phyloP scores from a whole-genome alignment of 1,284 basidiomycete genomes.

The Caloboletus firmus region DNA sequence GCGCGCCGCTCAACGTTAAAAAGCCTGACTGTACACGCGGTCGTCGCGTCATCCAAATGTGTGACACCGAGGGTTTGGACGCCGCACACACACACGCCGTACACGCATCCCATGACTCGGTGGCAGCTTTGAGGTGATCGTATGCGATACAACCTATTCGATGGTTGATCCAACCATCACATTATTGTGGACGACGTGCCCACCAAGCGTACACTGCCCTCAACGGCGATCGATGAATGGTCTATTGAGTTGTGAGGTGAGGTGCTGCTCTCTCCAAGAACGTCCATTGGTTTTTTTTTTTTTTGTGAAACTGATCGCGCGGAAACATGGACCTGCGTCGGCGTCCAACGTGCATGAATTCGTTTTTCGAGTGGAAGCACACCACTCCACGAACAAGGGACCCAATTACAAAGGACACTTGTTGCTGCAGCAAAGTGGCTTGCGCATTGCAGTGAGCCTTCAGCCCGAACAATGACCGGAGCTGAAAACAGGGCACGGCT shows the following conservation, averaged over 20 bases:
- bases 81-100: background rate
- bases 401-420: conserved; percentile 1
- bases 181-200: background rate
- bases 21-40: background rate
- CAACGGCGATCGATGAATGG: conserved; percentile 11
- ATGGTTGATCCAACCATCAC: conserved; percentile 7
- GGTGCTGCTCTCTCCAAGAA: background rate
- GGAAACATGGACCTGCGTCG: background rate
- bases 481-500: background rate
- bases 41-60: background rate
- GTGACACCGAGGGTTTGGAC: conserved; percentile 8
- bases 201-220: conserved; percentile 18
- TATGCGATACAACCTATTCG: conserved; percentile 1
- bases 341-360: conserved; percentile 2
- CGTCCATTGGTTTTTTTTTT: background rate
- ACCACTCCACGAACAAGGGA: background rate
- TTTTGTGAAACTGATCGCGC: background rate
- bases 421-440: background rate
- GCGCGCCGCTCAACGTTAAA: background rate
- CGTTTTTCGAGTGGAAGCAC: background rate
- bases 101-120: background rate
- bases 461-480: background rate
- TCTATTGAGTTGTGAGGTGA: background rate
- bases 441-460: background rate
- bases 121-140: conserved; percentile 20